A percentile compares a stretch with the other conserved stretches of the same genome.
Evolutionary conservation across 805 yeast species (phyloP).

Genomic region (Candida coquimbonensis): DNA sequence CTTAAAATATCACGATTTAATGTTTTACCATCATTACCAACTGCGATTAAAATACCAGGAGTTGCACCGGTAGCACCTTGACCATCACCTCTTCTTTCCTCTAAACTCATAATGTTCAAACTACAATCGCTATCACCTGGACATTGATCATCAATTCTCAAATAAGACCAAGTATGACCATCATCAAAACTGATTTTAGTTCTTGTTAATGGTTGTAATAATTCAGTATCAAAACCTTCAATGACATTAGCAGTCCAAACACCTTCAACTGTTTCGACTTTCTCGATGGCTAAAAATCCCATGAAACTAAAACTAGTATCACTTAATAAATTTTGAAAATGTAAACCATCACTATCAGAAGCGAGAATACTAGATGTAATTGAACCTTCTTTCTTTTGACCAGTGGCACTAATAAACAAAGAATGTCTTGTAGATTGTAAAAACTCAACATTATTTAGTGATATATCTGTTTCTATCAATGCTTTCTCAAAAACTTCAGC

Average conservation of each 20-base stretch:
- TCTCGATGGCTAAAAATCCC: constrained; percentile 30
- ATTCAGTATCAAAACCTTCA: constrained; percentile 14
- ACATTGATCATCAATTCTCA: constrained; percentile 24
- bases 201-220: constrained; percentile 16
- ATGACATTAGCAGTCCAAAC: constrained; percentile 46
- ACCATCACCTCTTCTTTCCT: constrained; percentile 26
- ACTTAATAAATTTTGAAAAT: constrained; percentile 38
- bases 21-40: constrained; percentile 31
- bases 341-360: constrained; percentile 48
- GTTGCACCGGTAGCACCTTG: constrained; percentile 27
- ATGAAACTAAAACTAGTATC: constrained; percentile 26
- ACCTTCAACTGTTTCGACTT: constrained; percentile 53
- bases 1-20: constrained; percentile 12
- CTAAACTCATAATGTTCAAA: constrained; percentile 29
- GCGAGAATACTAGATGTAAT: constrained; percentile 18
- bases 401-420: constrained; percentile 31
- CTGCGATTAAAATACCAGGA: constrained; percentile 39
- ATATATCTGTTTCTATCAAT: constrained; percentile 23
- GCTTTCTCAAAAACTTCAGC: constrained; percentile 27
- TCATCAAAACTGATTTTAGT: constrained; percentile 34
- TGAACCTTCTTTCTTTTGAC: constrained; percentile 15
- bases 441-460: constrained; percentile 20
- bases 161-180: constrained; percentile 29
- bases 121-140: constrained; percentile 25
- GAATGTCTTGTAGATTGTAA: constrained; percentile 34